These are phyloP conservation scores for Neurospora sp. DNA, from an alignment of 495 filamentous ascomycete species.

Conservation along the genomic window DNA sequence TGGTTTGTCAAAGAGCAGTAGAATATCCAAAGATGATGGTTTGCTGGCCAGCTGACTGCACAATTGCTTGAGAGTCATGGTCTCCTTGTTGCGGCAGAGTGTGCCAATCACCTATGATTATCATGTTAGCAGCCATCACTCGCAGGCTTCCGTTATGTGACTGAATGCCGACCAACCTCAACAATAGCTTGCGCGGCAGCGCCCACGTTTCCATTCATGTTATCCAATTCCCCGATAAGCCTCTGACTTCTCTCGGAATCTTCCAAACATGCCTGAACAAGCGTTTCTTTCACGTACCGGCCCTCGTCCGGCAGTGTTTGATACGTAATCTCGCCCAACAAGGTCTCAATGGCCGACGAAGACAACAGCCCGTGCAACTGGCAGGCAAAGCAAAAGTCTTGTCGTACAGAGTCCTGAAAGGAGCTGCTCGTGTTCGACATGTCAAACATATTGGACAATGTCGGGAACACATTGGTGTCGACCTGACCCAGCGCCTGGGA, in stretches of 20 bases:
- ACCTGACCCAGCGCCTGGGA: constrained; percentile 65
- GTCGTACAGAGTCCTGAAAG: constrained; percentile 70
- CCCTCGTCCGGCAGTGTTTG: constrained; percentile 66
- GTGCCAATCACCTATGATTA: constrained; percentile 55
- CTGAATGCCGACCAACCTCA: constrained; percentile 44
- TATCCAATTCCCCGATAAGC: constrained; percentile 70
- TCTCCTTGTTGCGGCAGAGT: constrained; percentile 76
- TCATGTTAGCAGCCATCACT: not conserved
- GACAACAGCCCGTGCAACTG: constrained; percentile 74
- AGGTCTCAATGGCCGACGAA: constrained; percentile 63
- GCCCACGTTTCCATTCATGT: constrained; percentile 91
- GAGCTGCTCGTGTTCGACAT: constrained; percentile 57
- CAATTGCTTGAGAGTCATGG: constrained; percentile 78
- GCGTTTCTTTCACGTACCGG: constrained; percentile 63
- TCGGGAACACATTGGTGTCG: constrained; percentile 70
- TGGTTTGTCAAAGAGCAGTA: constrained; percentile 75
- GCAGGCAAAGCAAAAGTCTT: constrained; percentile 90
- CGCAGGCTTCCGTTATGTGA: not conserved
- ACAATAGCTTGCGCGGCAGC: constrained; percentile 75
- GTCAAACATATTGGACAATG: constrained; percentile 71
- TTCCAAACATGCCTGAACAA: constrained; percentile 62
- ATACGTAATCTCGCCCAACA: constrained; percentile 81
- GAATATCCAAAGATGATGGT: constrained; percentile 68
- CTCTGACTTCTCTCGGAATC: constrained; percentile 64
- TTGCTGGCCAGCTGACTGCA: constrained; percentile 74